Conservation (phyloP, 2,329 filamentous ascomycete genomes). For the Orbilia quercus region DNA sequence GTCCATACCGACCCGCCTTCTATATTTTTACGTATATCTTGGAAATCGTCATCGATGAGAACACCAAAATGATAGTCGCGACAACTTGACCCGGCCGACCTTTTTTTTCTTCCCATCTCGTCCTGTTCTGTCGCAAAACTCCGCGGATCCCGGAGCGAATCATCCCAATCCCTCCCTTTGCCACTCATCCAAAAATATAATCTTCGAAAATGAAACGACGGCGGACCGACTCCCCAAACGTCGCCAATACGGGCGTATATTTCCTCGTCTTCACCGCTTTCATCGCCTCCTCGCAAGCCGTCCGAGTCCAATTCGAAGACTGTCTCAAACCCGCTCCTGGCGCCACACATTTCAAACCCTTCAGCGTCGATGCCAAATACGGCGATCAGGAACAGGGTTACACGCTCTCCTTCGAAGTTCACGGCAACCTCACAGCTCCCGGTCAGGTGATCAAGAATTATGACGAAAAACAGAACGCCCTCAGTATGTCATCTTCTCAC, state of each 20-base stretch:
- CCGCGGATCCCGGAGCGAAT: background rate
- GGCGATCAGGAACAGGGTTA: conserved; percentile 38
- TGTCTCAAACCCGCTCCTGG: conserved; percentile 33
- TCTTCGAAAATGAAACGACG: conserved; percentile 47
- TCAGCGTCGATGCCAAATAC: conserved; percentile 52
- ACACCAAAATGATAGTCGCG: conserved; percentile 46
- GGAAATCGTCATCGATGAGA: conserved; percentile 19
- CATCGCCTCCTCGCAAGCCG: conserved; percentile 23
- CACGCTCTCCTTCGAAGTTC: conserved; percentile 36
- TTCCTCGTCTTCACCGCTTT: conserved; percentile 19
- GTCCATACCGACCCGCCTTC: conserved; percentile 15
- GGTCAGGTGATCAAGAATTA: conserved; percentile 32
- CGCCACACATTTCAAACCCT: conserved; percentile 39
- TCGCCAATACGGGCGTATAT: conserved; percentile 16
- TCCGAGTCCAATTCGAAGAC: conserved; percentile 39
- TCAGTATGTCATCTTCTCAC: conserved; percentile 22
- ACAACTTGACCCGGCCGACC: conserved; percentile 19
- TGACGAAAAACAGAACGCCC: conserved; percentile 24
- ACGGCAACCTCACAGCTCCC: conserved; percentile 40
- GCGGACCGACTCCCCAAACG: conserved; percentile 15
- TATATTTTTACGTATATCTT: background rate
- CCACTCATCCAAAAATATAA: conserved; percentile 1
- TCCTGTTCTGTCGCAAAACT: conserved; percentile 2
- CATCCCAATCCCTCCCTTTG: background rate
- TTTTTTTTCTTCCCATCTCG: conserved; percentile 7